phyloP scores from a whole-genome alignment of 75 land plant species.

The Pinus tabuliformis region DNA sequence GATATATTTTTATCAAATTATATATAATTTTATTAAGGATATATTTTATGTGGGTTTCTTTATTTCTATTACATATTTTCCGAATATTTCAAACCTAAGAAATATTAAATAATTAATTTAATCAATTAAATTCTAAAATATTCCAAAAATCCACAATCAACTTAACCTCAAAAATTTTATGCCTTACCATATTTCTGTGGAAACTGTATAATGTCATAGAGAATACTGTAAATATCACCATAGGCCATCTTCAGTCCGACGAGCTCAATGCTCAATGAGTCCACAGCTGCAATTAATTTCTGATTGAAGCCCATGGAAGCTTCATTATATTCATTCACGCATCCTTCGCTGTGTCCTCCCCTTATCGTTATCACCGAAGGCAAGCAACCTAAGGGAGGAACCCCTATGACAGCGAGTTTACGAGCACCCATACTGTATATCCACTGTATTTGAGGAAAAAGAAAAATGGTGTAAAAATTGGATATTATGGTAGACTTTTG shows the following conservation, averaged over 20 bases:
- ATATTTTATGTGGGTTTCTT: no score
- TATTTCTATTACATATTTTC: no score
- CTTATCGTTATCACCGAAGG: conserved; percentile 59
- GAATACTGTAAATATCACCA: conserved; percentile 28
- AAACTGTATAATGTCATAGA: conserved; percentile 37
- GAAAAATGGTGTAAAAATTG: background rate
- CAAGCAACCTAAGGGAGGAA: conserved; percentile 72
- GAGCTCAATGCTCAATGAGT: conserved; percentile 8
- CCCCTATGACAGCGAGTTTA: conserved; percentile 26
- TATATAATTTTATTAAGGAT: no score
- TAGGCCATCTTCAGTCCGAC: conserved; percentile 19
- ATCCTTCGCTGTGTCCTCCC: conserved; percentile 14
- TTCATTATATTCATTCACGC: conserved; percentile 28
- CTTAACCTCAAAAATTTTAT: no score
- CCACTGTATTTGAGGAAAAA: conserved; percentile 22
- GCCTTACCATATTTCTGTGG: conserved; percentile 31
- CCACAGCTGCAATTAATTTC: conserved; percentile 9
- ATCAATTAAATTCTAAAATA: no score
- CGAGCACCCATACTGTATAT: conserved; percentile 49
- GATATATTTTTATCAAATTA: background rate
- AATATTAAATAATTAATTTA: no score
- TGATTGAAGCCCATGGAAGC: conserved; percentile 28
- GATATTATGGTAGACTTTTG: no score
- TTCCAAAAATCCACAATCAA: no score
- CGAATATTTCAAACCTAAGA: no score